Evolutionary conservation across 176 grass and related monocot species (phyloP).

Genomic region (Oryza nivara): DNA sequence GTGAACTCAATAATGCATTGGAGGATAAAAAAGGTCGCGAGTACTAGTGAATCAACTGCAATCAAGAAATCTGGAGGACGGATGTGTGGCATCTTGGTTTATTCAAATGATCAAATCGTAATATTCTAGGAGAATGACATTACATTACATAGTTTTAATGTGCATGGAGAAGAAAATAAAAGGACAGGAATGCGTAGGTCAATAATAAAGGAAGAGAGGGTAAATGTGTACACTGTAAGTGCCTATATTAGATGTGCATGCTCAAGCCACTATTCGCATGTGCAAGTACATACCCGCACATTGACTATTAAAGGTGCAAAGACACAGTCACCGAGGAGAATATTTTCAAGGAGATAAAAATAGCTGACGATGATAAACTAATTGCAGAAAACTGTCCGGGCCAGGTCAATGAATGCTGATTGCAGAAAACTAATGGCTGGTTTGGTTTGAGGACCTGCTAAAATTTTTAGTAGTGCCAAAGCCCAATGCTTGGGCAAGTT

Average conservation of each 20-base stretch:
- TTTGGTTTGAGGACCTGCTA: too few relatives aligned
- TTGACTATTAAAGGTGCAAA: not conserved
- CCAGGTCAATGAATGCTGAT: slow-evolving; percentile 6
- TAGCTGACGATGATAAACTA: slow-evolving; percentile 1
- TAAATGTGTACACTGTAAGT: slow-evolving; percentile 23
- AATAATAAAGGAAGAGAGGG: not conserved
- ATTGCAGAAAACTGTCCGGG: not conserved
- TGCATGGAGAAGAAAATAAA: not conserved
- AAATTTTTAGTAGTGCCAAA: not conserved
- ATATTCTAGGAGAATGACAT: not conserved
- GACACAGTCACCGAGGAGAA: not conserved
- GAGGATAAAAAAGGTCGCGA: not conserved
- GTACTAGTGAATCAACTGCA: not conserved
- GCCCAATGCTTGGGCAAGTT: not conserved
- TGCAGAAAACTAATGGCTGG: slow-evolving; percentile 16
- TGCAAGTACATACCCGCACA: slow-evolving; percentile 13
- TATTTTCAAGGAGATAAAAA: not conserved
- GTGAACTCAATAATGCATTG: not conserved
- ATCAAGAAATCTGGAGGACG: not conserved
- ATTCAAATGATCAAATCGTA: not conserved
- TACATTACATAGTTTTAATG: not conserved
- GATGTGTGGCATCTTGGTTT: not conserved
- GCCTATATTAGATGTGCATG: too few relatives aligned
- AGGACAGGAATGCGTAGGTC: not conserved
- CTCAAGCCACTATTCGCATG: slow-evolving; percentile 6